Conservation (phyloP, 768 basidiomycete species). For the Xerocomus brunneocitrinus region DNA sequence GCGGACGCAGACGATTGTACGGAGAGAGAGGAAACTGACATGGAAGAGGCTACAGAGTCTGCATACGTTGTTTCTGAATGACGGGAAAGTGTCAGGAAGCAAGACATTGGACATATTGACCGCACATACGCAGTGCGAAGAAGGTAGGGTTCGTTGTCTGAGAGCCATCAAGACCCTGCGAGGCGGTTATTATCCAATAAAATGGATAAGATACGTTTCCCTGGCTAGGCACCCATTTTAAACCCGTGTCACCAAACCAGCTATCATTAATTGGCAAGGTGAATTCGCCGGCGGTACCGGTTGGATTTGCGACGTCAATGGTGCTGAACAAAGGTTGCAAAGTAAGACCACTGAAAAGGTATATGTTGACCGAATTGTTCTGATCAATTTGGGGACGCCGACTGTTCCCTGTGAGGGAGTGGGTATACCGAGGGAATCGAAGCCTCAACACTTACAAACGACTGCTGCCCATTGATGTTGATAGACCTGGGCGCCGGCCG, state of each 20-base stretch:
- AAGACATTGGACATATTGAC: background rate
- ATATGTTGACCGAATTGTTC: constrained; percentile 64
- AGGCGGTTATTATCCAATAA: constrained; percentile 71
- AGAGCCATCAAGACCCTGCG: constrained; percentile 48
- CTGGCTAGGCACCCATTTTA: constrained; percentile 39
- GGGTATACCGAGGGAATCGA: constrained; percentile 7
- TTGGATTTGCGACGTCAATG: constrained; percentile 45
- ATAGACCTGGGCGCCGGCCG: constrained; percentile 45
- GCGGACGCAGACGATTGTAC: constrained; percentile 35
- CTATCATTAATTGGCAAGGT: constrained; percentile 62
- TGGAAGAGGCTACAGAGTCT: constrained; percentile 59
- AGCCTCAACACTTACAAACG: constrained; percentile 58
- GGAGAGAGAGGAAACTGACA: constrained; percentile 39
- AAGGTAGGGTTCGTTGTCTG: constrained; percentile 69
- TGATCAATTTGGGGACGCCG: constrained; percentile 62
- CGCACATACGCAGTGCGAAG: constrained; percentile 71
- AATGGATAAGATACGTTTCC: constrained; percentile 60
- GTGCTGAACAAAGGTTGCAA: constrained; percentile 42
- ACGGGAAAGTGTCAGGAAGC: constrained; percentile 8
- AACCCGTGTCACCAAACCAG: constrained; percentile 63
- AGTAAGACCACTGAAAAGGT: constrained; percentile 72
- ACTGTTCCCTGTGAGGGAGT: constrained; percentile 60
- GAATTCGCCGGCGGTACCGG: constrained; percentile 51
- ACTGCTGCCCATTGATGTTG: constrained; percentile 76
- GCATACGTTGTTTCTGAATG: constrained; percentile 68